Evolutionary conservation across 225 moss, liverwort and hornwort species (phyloP), one percentile per base, ranked within the genome.

Genomic region (Anthoceros angustus): DNA sequence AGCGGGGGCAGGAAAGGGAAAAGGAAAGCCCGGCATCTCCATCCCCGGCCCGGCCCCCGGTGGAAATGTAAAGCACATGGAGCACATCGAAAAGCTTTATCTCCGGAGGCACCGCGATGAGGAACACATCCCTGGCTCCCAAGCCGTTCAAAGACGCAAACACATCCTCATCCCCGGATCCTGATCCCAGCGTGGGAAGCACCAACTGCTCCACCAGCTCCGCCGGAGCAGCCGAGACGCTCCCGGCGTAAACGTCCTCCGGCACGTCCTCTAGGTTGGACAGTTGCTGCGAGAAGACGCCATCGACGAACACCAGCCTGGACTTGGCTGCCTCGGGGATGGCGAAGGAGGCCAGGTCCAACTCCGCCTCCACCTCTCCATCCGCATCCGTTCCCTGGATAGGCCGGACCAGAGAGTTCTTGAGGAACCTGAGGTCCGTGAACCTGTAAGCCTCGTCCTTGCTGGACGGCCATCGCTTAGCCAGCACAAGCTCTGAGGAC

Each of bases 341-440:
- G 15, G 73, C 76, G 55, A 76, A 20, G 39, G 76, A 71, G 12
- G 73, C 66, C 0, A 69, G 46, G 62, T 78, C 74, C 15, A 76
- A 55, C 18, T 64, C n/a, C 61, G 2, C 9, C 10, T 40, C 43
- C 68, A 49, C 49, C 46, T 70, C 2, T 11, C 12, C 25, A 40
- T 15, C 66, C 15, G 49, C 64, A 50, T 74, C 38, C 41, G 72
- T 74, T 25, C 72, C 70, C 40, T 76, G 82, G 38, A 82, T 66
- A 65, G 88, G 85, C 43, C 74, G 70, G 25, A 98, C 77, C 42
- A 72, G 83, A 62, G 80, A 74, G 40, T 71, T 42, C 73, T 83
- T 92, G 66, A 98, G 66, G 71, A 98, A 98, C 64, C 70, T 88
- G n/a, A 92, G 68, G 65, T 98, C 92, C 10, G 95, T 98, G 66